These are phyloP conservation scores for Pseudogymnoascus sp. DNA, from an alignment of 2,329 filamentous ascomycete genomes.

Conservation along the genomic window DNA sequence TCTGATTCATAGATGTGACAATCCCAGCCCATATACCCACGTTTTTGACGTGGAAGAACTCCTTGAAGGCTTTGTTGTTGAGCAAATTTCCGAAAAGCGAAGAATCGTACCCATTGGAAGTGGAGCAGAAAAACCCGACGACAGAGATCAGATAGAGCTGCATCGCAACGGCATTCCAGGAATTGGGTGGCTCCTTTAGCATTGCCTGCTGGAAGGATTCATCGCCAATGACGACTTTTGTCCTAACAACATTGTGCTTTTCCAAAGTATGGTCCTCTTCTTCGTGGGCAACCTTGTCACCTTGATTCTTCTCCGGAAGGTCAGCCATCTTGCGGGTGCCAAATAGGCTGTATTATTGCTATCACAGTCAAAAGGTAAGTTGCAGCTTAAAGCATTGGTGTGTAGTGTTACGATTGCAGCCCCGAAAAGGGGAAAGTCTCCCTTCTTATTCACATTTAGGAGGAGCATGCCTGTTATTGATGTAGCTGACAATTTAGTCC, in stretches of 20 bases:
- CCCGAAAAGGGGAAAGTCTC: not conserved
- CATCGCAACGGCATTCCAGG: constrained; percentile 32
- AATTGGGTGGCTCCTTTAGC: constrained; percentile 40
- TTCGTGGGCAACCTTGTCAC: not conserved
- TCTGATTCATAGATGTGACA: constrained; percentile 43
- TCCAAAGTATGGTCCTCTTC: not conserved
- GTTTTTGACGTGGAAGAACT: constrained; percentile 33
- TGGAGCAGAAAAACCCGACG: constrained; percentile 40
- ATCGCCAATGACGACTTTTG: constrained; percentile 40
- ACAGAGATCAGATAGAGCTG: constrained; percentile 38
- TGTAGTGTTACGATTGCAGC: not conserved
- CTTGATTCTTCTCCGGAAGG: not conserved
- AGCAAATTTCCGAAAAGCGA: constrained; percentile 41
- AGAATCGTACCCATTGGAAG: constrained; percentile 45
- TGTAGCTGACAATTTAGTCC: not conserved
- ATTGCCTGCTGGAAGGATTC: constrained; percentile 47
- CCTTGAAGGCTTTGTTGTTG: constrained; percentile 34
- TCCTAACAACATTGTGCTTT: not conserved
- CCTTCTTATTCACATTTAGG: not conserved
- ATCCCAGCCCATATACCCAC: constrained; percentile 42
- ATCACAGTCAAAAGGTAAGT: not conserved
- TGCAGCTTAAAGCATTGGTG: not conserved
- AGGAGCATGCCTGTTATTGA: not conserved
- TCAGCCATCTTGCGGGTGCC: not conserved
- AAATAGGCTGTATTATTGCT: not conserved